These are phyloP conservation scores for Xylaria polymorpha DNA, from an alignment of 2,329 filamentous ascomycete species.

Conservation along the genomic window DNA sequence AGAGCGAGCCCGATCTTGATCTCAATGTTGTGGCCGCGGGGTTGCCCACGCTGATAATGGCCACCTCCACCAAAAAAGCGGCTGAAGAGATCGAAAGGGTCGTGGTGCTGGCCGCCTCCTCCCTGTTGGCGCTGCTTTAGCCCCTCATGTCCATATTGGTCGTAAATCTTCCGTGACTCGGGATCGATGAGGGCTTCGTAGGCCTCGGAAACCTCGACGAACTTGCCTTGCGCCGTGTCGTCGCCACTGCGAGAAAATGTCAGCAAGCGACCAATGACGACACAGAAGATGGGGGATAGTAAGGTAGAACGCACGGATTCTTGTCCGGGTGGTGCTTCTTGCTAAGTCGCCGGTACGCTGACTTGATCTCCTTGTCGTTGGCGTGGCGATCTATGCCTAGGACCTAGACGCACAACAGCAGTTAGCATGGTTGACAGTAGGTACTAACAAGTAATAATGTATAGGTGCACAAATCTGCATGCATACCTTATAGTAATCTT, in stretches of 20 bases:
- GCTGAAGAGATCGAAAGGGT: constrained; percentile 96
- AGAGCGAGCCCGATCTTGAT: constrained; percentile 82
- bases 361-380: constrained; percentile 89
- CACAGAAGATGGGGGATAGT: neutral
- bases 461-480: constrained; percentile 16
- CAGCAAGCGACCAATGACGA: constrained; percentile 27
- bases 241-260: constrained; percentile 69
- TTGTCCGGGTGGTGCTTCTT: constrained; percentile 99
- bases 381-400: constrained; percentile 84
- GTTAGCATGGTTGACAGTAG: neutral
- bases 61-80: constrained; percentile 95
- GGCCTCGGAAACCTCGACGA: constrained; percentile 92
- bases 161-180: constrained; percentile 88
- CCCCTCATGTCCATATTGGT: constrained; percentile 92
- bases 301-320: constrained; percentile 77
- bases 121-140: constrained; percentile 83
- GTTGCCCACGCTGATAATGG: constrained; percentile 80
- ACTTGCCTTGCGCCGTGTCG: constrained; percentile 84
- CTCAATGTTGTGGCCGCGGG: constrained; percentile 89
- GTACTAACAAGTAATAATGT: neutral
- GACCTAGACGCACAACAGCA: constrained; percentile 61
- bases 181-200: constrained; percentile 90
- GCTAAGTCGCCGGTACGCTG: constrained; percentile 88
- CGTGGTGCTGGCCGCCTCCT: constrained; percentile 72
- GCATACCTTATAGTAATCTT: constrained; percentile 83